Evolutionary conservation across 352 stramenopile genomes (phyloP).

Genomic region (Phytophthora lateralis): DNA sequence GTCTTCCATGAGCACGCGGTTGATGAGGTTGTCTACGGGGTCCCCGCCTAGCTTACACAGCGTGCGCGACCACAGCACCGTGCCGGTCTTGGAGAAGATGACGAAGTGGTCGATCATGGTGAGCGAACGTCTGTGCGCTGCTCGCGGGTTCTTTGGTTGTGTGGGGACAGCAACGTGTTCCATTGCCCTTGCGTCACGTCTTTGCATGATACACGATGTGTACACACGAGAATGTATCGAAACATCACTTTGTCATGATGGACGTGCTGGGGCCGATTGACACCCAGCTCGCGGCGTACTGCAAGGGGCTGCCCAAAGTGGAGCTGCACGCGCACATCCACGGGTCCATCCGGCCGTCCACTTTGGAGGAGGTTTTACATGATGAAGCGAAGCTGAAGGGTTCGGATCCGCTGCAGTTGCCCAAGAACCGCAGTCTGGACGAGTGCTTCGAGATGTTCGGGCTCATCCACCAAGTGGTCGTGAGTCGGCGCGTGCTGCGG

Average conservation of each 20-base stretch:
- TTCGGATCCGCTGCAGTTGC: constrained; percentile 39
- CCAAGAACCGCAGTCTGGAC: constrained; percentile 62
- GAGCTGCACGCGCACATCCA: constrained; percentile 92
- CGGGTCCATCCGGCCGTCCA: constrained; percentile 74
- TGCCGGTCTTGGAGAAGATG: constrained; percentile 92
- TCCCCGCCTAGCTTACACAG: constrained; percentile 88
- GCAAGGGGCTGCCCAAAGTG: constrained; percentile 72
- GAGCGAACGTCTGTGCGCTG: neutral
- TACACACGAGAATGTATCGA: constrained; percentile 12
- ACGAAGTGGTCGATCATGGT: constrained; percentile 93
- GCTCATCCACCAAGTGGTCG: constrained; percentile 84
- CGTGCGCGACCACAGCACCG: constrained; percentile 90
- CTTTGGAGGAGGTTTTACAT: constrained; percentile 66
- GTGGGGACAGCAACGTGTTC: constrained; percentile 7
- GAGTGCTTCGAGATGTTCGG: constrained; percentile 91
- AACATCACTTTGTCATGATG: constrained; percentile 15
- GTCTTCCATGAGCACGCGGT: constrained; percentile 91
- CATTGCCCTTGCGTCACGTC: constrained; percentile 3
- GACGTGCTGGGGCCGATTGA: constrained; percentile 18
- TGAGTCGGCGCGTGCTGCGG: constrained; percentile 63
- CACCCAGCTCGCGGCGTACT: constrained; percentile 47
- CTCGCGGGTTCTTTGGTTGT: neutral
- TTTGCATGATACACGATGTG: constrained; percentile 24
- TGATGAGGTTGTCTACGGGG: constrained; percentile 89
- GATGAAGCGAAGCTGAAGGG: constrained; percentile 43